A percentile compares a stretch with the other conserved stretches of the same genome.
Conservation (phyloP, 2,329 filamentous ascomycete species). For the Colletotrichum ledebouriae region DNA sequence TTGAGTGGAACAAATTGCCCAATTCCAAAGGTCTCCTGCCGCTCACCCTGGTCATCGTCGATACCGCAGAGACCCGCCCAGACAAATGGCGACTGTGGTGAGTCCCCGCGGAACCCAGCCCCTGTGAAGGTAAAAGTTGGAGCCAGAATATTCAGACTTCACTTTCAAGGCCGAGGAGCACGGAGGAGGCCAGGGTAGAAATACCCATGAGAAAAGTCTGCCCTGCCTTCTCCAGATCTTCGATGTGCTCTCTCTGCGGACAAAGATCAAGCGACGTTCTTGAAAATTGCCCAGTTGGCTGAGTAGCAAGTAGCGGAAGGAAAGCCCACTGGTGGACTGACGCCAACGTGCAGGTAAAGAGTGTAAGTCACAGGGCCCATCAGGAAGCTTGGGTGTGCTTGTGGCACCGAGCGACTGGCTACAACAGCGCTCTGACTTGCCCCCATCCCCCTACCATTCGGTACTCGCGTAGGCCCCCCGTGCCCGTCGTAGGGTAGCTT, state of each 20-base stretch:
- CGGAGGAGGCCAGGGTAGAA: background rate
- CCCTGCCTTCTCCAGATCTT: background rate
- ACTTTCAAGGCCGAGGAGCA: background rate
- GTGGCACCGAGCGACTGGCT: slow-evolving; percentile 33
- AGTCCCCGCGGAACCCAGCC: slow-evolving; percentile 32
- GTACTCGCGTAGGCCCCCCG: slow-evolving; percentile 15
- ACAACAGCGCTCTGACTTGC: slow-evolving; percentile 36
- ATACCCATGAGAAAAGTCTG: background rate
- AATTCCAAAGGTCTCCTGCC: slow-evolving; percentile 37
- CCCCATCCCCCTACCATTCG: slow-evolving; percentile 19
- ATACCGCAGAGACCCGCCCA: slow-evolving; percentile 38
- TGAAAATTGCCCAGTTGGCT: slow-evolving; percentile 1
- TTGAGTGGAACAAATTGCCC: slow-evolving; percentile 38
- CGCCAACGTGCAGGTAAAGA: slow-evolving; percentile 34
- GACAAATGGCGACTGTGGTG: slow-evolving; percentile 19
- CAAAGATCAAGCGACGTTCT: slow-evolving; percentile 25
- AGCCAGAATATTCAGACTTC: slow-evolving; percentile 15
- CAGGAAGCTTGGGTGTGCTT: slow-evolving; percentile 25
- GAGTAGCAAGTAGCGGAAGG: background rate
- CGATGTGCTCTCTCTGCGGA: background rate
- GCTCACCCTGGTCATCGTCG: slow-evolving; percentile 36
- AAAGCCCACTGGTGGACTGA: slow-evolving; percentile 19
- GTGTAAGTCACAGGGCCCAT: slow-evolving; percentile 33
- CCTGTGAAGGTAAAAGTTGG: slow-evolving; percentile 25
- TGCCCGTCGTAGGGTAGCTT: slow-evolving; percentile 31